These are phyloP conservation scores for Selaginella tamariscina DNA, from an alignment of 75 land plant species.

Conservation along the genomic window DNA sequence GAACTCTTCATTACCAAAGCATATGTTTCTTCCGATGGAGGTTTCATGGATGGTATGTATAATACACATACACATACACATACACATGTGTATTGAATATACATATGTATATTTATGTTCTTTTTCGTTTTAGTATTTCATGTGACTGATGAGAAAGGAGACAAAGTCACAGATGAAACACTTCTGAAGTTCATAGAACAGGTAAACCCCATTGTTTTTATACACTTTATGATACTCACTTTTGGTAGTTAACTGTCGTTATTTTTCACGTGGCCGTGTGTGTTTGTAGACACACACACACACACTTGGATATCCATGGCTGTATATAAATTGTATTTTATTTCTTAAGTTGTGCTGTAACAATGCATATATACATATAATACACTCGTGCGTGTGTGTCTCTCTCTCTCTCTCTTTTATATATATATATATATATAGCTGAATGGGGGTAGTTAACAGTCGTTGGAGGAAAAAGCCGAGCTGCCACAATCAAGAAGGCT, in stretches of 20 bases:
- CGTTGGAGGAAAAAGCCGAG: not conserved
- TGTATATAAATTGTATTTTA: not conserved
- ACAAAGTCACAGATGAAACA: conserved; percentile 3
- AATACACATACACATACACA: too few species aligned
- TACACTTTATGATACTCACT: not conserved
- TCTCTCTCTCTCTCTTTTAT: too few species aligned
- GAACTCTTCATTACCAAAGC: conserved; percentile 37
- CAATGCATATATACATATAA: too few species aligned
- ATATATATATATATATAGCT: too few species aligned
- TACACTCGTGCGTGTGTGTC: too few species aligned
- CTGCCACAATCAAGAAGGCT: not conserved
- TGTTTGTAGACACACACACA: not conserved
- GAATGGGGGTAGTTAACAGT: too few species aligned
- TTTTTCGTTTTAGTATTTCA: conserved; percentile 20
- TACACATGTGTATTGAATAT: too few species aligned
- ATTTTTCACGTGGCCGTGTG: not conserved
- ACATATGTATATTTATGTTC: too few species aligned
- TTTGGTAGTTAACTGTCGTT: not conserved
- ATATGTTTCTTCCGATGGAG: conserved; percentile 44
- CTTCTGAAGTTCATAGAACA: not conserved
- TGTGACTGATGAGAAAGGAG: conserved; percentile 1
- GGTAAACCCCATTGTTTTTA: not conserved
- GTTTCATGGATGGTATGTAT: conserved; percentile 51
- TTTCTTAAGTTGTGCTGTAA: not conserved
- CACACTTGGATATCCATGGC: not conserved